Evolutionary conservation across 108 stramenopile species (phyloP).

Genomic region (Cyclotella sp.): DNA sequence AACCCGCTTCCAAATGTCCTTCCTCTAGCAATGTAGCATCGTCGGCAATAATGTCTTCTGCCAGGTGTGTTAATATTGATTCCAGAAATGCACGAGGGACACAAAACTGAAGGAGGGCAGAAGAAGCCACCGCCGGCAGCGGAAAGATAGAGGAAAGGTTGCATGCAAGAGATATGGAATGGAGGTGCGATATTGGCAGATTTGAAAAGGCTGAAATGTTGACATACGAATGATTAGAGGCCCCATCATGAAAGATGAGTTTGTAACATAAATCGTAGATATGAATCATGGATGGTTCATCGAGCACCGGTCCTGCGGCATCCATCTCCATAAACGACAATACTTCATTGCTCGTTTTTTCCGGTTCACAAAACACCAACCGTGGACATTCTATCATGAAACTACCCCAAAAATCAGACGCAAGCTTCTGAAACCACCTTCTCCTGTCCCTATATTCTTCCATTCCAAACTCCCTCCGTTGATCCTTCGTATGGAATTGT

Average conservation of each 20-base stretch:
- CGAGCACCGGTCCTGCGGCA: constrained; percentile 33
- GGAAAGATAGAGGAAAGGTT: constrained; percentile 27
- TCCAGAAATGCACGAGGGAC: constrained; percentile 24
- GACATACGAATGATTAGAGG: not conserved
- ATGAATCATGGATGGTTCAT: constrained; percentile 18
- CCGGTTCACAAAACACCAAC: constrained; percentile 8
- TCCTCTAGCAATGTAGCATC: constrained; percentile 42
- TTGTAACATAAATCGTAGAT: constrained; percentile 20
- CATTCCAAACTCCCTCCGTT: constrained; percentile 33
- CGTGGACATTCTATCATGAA: constrained; percentile 23
- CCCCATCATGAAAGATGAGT: not conserved
- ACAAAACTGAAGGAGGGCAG: constrained; percentile 19
- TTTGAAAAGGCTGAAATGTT: not conserved
- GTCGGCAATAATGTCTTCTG: constrained; percentile 42
- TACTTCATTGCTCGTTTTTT: not conserved
- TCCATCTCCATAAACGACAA: constrained; percentile 17
- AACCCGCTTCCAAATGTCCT: constrained; percentile 19
- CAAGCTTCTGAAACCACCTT: constrained; percentile 23
- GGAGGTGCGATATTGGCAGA: constrained; percentile 34
- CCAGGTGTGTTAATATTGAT: constrained; percentile 18
- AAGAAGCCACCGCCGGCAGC: constrained; percentile 19
- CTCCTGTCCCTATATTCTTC: constrained; percentile 30
- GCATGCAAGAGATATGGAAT: constrained; percentile 35
- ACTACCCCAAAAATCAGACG: constrained; percentile 43
- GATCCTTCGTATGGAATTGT: constrained; percentile 39